Evolutionary conservation across 1,139 yeast genomes (phyloP), one percentile per base, ranked within the genome.

Genomic region (Eremothecium cymbalariae): DNA sequence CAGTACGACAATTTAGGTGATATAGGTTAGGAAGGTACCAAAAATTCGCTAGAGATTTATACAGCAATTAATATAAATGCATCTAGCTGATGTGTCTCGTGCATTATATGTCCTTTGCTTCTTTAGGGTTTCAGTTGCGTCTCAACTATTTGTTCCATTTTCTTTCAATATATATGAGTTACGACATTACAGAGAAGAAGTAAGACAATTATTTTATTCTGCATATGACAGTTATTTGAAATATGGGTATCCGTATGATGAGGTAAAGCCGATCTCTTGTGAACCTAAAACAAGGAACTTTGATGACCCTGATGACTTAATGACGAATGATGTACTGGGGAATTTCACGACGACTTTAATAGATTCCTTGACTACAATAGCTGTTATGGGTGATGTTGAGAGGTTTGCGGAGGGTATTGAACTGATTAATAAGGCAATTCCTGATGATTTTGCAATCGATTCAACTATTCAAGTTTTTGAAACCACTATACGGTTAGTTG

Each of bases 381-480:
- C 90, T 9, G 66, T 84, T 0, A 63, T 86, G 64, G 78, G 74
- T 28, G 82, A 82, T 46, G 67, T 72, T 56, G 68, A 65, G 9
- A 67, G 66, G 23, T 74, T 86, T 42, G 66, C 63, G 9, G 36
- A 55, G 2, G 67, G 72, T 28, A 65, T 83, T n/a, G 51, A 55
- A 0, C 60, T 70, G 35, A 67, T 83, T 23, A 59, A 63, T 28
- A 44, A 44, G 36, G 48, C 47, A 6, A 45, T 50, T 19, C 44
- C 45, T 2, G 32, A 61, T 22, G 51, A 54, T 22, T 85, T 84
- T 50, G 66, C 74, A 28, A 67, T 76, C 26, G 74, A 84, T 43
- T 69, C 85, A 3, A 72, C 77, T 1, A 80, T 86, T 0, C 95
- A 85, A 49, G 94, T 86, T 4, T 86, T 86, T 59, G 97, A 86